These are phyloP conservation scores for Clathrospora elynae DNA, from an alignment of 2,329 filamentous ascomycete species.

Conservation along the genomic window DNA sequence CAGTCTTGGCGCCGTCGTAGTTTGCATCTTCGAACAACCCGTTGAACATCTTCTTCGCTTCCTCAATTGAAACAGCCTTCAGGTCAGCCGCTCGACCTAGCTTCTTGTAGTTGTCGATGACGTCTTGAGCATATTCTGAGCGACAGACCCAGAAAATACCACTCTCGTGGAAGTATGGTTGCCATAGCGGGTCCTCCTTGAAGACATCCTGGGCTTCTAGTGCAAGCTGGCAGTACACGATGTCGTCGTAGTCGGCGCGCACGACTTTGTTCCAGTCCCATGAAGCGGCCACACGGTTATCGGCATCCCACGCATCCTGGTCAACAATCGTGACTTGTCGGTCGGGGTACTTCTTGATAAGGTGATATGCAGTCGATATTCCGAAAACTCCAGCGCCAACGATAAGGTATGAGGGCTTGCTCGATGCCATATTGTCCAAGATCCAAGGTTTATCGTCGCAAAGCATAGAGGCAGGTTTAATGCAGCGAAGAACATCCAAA, in stretches of 20 bases:
- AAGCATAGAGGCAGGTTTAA: constrained; percentile 17
- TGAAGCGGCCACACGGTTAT: constrained; percentile 61
- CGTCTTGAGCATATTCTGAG: constrained; percentile 54
- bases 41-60: constrained; percentile 62
- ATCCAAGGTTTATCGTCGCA: constrained; percentile 23
- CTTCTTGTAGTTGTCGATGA: constrained; percentile 58
- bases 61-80: constrained; percentile 52
- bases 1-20: constrained; percentile 63
- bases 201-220: constrained; percentile 70
- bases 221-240: constrained; percentile 67
- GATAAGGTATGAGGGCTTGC: constrained; percentile 41
- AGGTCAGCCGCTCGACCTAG: constrained; percentile 56
- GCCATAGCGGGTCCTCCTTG: constrained; percentile 61
- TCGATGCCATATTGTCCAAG: constrained; percentile 33
- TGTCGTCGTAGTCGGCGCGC: constrained; percentile 69
- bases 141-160: constrained; percentile 55
- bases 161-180: constrained; percentile 58
- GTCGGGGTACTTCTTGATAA: constrained; percentile 49
- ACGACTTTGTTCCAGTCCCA: constrained; percentile 77
- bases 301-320: constrained; percentile 39
- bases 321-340: constrained; percentile 51
- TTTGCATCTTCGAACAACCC: constrained; percentile 66
- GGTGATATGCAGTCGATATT: constrained; percentile 48
- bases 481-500: constrained; percentile 13
- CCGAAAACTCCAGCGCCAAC: constrained; percentile 48